Percentiles rank a stretch among this genome's conserved stretches.
Evolutionary conservation across 2,329 filamentous ascomycete genomes (phyloP).

Genomic region (Xylaria sp.): DNA sequence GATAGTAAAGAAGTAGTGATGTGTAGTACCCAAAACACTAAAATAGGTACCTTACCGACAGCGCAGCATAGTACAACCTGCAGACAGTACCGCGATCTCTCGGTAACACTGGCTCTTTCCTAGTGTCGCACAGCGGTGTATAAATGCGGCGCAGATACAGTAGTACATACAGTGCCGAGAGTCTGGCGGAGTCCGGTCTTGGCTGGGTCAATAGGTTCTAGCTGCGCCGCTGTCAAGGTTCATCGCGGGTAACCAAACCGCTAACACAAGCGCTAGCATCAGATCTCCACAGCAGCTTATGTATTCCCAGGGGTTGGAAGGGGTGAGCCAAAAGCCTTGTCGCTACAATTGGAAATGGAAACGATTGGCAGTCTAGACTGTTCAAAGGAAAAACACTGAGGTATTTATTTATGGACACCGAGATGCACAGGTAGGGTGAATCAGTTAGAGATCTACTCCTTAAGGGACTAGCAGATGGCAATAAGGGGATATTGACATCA

Average conservation of each 20-base stretch:
- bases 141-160: neutral
- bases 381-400: neutral
- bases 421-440: neutral
- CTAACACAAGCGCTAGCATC: conserved; percentile 1
- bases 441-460: too few species aligned
- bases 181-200: conserved; percentile 46
- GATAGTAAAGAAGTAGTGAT: neutral
- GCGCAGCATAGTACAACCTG: too few species aligned
- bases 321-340: conserved; percentile 5
- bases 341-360: neutral
- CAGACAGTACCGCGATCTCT: neutral
- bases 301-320: conserved; percentile 7
- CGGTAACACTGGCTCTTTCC: neutral
- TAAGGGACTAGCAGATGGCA: too few species aligned
- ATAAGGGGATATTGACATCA: too few species aligned
- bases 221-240: conserved; percentile 1
- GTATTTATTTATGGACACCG: conserved; percentile 6
- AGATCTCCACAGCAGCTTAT: conserved; percentile 4
- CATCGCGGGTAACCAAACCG: conserved; percentile 21
- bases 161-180: conserved; percentile 39
- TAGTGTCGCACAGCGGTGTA: neutral
- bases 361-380: conserved; percentile 9
- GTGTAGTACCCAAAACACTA: neutral
- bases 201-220: neutral
- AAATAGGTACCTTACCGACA: neutral